Conservation (phyloP, 106 monocot genomes). For the Dendrobium catenatum region DNA sequence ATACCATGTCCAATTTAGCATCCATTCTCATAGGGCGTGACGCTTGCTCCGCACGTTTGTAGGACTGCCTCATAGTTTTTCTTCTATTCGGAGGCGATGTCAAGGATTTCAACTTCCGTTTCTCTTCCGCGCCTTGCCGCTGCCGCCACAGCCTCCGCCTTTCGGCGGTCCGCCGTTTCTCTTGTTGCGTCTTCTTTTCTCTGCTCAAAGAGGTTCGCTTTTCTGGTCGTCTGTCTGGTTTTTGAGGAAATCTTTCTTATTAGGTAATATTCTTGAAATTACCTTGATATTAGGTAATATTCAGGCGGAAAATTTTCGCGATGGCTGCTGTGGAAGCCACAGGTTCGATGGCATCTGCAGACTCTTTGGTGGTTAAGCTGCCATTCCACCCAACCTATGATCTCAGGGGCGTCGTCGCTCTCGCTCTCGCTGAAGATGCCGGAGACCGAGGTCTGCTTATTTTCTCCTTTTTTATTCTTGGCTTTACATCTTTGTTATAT, state of each 20-base stretch:
- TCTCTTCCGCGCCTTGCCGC: neutral
- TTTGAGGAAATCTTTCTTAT: neutral
- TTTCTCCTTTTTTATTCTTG: neutral
- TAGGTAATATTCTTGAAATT: neutral
- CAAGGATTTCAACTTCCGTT: neutral
- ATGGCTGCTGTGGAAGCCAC: slow-evolving; percentile 19
- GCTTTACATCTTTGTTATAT: neutral
- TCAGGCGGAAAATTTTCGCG: slow-evolving; percentile 16
- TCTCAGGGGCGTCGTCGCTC: slow-evolving; percentile 63
- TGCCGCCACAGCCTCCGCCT: neutral
- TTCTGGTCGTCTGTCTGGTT: neutral
- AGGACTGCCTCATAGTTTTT: too few relatives aligned
- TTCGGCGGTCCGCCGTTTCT: neutral
- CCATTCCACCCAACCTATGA: slow-evolving; percentile 97
- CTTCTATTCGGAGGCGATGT: too few relatives aligned
- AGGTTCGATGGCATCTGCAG: neutral
- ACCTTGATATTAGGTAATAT: neutral
- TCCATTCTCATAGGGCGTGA: too few relatives aligned
- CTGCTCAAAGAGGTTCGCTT: neutral
- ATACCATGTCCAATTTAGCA: too few relatives aligned
- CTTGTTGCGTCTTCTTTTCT: neutral
- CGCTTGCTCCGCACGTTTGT: too few relatives aligned
- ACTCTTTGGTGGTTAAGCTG: slow-evolving; percentile 40
- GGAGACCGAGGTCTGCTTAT: slow-evolving; percentile 64
- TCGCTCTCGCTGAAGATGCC: slow-evolving; percentile 85